phyloP scores from a whole-genome alignment of 768 basidiomycete species.

The Tubosaeta brunneosetosa region DNA sequence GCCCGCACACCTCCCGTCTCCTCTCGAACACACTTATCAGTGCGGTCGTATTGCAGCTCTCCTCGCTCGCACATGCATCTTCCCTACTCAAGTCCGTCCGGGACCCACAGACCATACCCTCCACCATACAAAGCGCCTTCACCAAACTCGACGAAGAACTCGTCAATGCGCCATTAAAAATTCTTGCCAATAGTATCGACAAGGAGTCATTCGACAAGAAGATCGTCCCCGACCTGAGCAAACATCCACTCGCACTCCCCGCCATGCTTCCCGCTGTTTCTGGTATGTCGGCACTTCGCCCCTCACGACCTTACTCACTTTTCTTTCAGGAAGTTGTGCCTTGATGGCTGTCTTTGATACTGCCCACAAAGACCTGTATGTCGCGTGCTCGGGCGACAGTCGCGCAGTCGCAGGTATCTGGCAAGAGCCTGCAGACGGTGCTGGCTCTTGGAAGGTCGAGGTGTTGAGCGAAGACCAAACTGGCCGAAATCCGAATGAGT shows the following conservation, averaged over 20 bases:
- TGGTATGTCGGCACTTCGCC: constrained; percentile 35
- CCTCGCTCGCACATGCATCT: constrained; percentile 41
- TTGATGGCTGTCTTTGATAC: constrained; percentile 86
- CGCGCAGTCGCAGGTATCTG: constrained; percentile 94
- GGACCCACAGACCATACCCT: constrained; percentile 51
- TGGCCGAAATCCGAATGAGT: constrained; percentile 82
- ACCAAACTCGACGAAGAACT: constrained; percentile 82
- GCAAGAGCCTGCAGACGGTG: constrained; percentile 60
- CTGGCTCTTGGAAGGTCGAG: constrained; percentile 84
- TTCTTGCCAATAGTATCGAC: constrained; percentile 57
- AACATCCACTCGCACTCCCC: constrained; percentile 64
- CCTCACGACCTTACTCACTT: constrained; percentile 8
- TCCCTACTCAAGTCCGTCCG: constrained; percentile 35
- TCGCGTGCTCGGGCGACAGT: constrained; percentile 91
- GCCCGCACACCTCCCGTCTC: constrained; percentile 76
- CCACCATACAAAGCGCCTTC: constrained; percentile 75
- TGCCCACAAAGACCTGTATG: constrained; percentile 73
- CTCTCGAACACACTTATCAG: constrained; percentile 83
- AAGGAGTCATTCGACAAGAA: constrained; percentile 47
- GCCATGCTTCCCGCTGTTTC: constrained; percentile 82
- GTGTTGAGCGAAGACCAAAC: constrained; percentile 97
- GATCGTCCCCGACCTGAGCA: constrained; percentile 58
- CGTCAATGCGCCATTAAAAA: constrained; percentile 66
- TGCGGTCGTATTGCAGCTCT: constrained; percentile 74
- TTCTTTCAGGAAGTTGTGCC: constrained; percentile 75